Conservation (phyloP, 2,329 filamentous ascomycete genomes). For the Parascedosporium putredinis region DNA sequence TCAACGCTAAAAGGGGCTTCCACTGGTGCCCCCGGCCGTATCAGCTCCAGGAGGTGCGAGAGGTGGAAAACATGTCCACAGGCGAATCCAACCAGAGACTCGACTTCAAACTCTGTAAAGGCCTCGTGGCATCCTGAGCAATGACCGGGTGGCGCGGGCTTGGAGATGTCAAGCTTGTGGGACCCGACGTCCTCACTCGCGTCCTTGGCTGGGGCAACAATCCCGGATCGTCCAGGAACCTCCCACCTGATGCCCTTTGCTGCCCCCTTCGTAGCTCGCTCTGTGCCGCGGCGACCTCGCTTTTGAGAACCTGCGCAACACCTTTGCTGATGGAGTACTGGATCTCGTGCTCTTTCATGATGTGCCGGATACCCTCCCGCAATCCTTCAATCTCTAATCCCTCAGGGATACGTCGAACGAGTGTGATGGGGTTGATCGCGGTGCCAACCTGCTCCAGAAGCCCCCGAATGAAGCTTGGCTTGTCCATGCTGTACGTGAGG, state of each 20-base stretch:
- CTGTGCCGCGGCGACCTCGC: constrained; percentile 81
- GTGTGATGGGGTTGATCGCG: constrained; percentile 79
- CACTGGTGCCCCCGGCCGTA: constrained; percentile 33
- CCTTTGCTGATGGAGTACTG: constrained; percentile 87
- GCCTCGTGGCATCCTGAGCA: constrained; percentile 48
- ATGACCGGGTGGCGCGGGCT: constrained; percentile 37
- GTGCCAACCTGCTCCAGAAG: constrained; percentile 91
- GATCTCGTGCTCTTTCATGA: constrained; percentile 93
- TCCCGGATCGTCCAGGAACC: constrained; percentile 38
- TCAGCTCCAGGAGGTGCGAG: constrained; percentile 51
- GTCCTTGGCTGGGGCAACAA: constrained; percentile 32
- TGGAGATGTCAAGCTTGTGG: constrained; percentile 17
- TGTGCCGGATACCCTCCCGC: constrained; percentile 74
- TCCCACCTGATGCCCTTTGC: constrained; percentile 85
- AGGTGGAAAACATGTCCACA: constrained; percentile 78
- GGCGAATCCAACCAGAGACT: constrained; percentile 69
- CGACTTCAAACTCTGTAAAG: constrained; percentile 52
- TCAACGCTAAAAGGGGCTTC: constrained; percentile 37
- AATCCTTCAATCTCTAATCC: constrained; percentile 88
- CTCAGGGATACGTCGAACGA: constrained; percentile 84
- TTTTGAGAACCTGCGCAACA: constrained; percentile 73
- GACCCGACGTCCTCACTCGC: constrained; percentile 20
- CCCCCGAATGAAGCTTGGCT: constrained; percentile 85
- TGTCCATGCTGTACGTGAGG: constrained; percentile 94
- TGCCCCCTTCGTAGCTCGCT: constrained; percentile 69